Percentiles rank a stretch among this genome's conserved stretches.
phyloP scores from a whole-genome alignment of 306 rosid species.

The Prunus armeniaca region DNA sequence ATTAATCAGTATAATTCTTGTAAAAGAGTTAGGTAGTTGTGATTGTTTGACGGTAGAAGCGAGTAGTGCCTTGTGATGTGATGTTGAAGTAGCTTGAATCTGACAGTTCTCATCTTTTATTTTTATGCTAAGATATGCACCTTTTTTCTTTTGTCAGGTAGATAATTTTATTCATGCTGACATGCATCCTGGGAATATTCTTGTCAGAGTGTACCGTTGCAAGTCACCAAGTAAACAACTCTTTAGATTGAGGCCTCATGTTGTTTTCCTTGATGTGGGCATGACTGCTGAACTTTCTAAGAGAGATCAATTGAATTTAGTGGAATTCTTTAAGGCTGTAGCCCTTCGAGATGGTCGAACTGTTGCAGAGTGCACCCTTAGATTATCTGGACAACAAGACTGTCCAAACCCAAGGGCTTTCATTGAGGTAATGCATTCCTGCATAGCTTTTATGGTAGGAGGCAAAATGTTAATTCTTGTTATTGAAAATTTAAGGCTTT shows the following conservation, averaged over 20 bases:
- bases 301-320: slow-evolving; percentile 43
- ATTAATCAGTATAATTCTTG: not conserved
- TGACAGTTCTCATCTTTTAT: slow-evolving; percentile 3
- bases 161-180: slow-evolving; percentile 89
- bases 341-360: slow-evolving; percentile 63
- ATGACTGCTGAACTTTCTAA: slow-evolving; percentile 72
- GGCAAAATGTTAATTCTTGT: not conserved
- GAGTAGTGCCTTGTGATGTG: not conserved
- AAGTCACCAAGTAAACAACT: slow-evolving; percentile 40
- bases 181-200: slow-evolving; percentile 93
- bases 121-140: not conserved
- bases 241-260: slow-evolving; percentile 69
- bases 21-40: not conserved
- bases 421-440: slow-evolving; percentile 49
- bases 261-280: slow-evolving; percentile 85
- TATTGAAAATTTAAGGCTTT: not conserved
- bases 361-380: slow-evolving; percentile 76
- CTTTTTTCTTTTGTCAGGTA: slow-evolving; percentile 45
- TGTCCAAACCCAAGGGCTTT: slow-evolving; percentile 79
- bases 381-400: slow-evolving; percentile 58
- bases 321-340: slow-evolving; percentile 72
- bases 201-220: slow-evolving; percentile 47
- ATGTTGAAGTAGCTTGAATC: not conserved
- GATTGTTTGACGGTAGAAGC: not conserved
- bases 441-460: slow-evolving; percentile 3